A percentile compares a stretch with the other conserved stretches of the same genome.
Evolutionary conservation across 192 early-diverging fungal species (phyloP).

Genomic region (Coemansia sp.): DNA sequence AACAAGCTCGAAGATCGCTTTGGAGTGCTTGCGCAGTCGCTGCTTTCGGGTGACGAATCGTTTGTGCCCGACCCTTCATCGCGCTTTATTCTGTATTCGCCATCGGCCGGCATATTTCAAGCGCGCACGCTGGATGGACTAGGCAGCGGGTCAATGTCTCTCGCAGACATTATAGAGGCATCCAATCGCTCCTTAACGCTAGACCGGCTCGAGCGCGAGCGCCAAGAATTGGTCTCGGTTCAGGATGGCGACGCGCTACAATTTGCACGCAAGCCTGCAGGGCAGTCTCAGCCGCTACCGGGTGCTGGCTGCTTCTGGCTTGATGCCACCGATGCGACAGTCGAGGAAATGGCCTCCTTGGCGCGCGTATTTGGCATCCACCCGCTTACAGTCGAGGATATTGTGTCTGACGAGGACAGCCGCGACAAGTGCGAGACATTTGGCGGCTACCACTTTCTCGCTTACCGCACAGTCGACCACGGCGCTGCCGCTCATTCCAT

Average conservation of each 20-base stretch:
- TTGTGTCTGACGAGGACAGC: slow-evolving; percentile 74
- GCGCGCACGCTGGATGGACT: slow-evolving; percentile 27
- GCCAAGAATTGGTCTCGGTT: too few species aligned
- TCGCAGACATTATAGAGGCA: slow-evolving; percentile 46
- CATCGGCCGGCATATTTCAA: slow-evolving; percentile 37
- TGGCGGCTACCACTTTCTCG: slow-evolving; percentile 81
- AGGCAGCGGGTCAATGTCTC: slow-evolving; percentile 23
- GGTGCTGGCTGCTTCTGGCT: slow-evolving; percentile 64
- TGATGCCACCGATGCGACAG: slow-evolving; percentile 61
- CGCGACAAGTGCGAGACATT: slow-evolving; percentile 92
- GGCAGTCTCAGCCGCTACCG: neutral
- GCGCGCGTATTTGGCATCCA: slow-evolving; percentile 69
- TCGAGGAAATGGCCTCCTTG: slow-evolving; percentile 59
- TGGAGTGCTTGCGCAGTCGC: slow-evolving; percentile 21
- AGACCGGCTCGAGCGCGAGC: slow-evolving; percentile 21
- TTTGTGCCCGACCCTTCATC: slow-evolving; percentile 11
- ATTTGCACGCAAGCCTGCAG: neutral
- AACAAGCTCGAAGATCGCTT: slow-evolving; percentile 6
- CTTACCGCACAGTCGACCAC: slow-evolving; percentile 71
- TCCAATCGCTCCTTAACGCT: slow-evolving; percentile 14
- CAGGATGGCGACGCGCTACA: neutral
- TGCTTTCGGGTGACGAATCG: slow-evolving; percentile 4
- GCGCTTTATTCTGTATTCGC: slow-evolving; percentile 40
- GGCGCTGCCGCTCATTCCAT: slow-evolving; percentile 50
- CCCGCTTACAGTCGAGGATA: slow-evolving; percentile 86